phyloP scores from a whole-genome alignment of 139 green algal genomes.

The Tetratostichococcus sp. region DNA sequence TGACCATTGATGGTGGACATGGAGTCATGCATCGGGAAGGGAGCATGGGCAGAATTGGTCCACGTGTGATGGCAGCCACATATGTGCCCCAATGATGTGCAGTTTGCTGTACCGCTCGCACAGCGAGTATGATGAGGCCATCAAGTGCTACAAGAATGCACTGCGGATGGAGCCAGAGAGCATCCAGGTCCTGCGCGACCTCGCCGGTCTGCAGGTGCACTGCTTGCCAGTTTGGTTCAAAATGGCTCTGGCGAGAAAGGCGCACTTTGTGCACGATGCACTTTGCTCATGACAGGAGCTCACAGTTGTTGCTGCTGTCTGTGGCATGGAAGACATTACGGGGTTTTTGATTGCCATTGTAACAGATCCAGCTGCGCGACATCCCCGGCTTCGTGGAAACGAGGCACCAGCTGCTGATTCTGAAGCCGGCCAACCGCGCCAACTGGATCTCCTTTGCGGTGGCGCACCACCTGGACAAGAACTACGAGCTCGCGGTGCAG shows the following conservation, averaged over 20 bases:
- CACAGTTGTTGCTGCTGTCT: no score
- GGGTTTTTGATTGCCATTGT: no score
- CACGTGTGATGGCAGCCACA: no score
- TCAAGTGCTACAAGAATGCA: conserved; percentile 99
- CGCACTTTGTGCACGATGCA: no score
- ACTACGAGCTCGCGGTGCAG: conserved; percentile 70
- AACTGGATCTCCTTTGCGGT: conserved; percentile 93
- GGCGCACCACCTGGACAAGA: conserved; percentile 83
- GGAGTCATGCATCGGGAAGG: no score
- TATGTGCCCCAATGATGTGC: no score
- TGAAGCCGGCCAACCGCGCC: conserved; percentile 69
- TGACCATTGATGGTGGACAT: no score
- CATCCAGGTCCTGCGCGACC: conserved; percentile 86
- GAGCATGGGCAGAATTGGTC: no score
- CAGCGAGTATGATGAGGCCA: conserved; percentile 93
- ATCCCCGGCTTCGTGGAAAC: conserved; percentile 87
- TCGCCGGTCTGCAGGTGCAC: conserved; percentile 76
- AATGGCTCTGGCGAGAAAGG: no score
- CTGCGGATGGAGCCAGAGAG: conserved; percentile 92
- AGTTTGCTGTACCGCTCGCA: conserved; percentile 92
- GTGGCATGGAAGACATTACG: no score
- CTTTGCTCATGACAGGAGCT: no score
- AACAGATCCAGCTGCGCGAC: conserved; percentile 93
- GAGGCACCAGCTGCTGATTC: conserved; percentile 75
- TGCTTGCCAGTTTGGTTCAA: no score